These are phyloP conservation scores for Heliosperma pusillum DNA, from an alignment of 148 eudicot species.

Conservation along the genomic window DNA sequence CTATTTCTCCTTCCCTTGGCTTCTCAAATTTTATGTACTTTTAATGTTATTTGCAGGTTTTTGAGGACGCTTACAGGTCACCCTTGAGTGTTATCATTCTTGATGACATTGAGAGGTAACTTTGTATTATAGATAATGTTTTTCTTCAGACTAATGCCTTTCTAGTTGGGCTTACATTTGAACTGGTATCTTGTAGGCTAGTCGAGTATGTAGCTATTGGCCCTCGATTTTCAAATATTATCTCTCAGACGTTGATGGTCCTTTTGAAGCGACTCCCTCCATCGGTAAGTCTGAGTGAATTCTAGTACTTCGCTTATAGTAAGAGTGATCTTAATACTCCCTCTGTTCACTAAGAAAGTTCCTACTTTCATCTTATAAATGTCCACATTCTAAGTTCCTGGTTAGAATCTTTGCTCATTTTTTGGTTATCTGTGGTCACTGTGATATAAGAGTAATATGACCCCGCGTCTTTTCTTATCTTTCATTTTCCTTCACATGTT, in stretches of 20 bases:
- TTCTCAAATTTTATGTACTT: neutral
- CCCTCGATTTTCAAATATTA: constrained; percentile 89
- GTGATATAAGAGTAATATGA: neutral
- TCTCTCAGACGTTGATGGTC: constrained; percentile 89
- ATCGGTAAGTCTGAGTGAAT: constrained; percentile 39
- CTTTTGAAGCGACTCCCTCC: constrained; percentile 96
- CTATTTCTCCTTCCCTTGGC: neutral
- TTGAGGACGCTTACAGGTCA: constrained; percentile 94
- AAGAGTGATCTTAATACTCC: neutral
- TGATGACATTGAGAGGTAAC: constrained; percentile 89
- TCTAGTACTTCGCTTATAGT: neutral
- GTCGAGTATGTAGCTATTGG: constrained; percentile 94
- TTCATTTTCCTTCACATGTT: neutral
- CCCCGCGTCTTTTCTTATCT: neutral
- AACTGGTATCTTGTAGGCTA: constrained; percentile 47
- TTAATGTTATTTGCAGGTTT: constrained; percentile 39
- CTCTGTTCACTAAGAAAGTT: neutral
- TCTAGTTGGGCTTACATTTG: constrained; percentile 5
- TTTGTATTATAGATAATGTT: neutral
- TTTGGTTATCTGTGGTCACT: neutral
- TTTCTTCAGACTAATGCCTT: constrained; percentile 10
- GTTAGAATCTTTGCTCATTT: neutral
- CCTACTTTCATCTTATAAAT: neutral
- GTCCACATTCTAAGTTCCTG: neutral
- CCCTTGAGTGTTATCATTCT: constrained; percentile 83